These are phyloP conservation scores for Bipolaris zeicola DNA, from an alignment of 2,329 filamentous ascomycete species.

Conservation along the genomic window DNA sequence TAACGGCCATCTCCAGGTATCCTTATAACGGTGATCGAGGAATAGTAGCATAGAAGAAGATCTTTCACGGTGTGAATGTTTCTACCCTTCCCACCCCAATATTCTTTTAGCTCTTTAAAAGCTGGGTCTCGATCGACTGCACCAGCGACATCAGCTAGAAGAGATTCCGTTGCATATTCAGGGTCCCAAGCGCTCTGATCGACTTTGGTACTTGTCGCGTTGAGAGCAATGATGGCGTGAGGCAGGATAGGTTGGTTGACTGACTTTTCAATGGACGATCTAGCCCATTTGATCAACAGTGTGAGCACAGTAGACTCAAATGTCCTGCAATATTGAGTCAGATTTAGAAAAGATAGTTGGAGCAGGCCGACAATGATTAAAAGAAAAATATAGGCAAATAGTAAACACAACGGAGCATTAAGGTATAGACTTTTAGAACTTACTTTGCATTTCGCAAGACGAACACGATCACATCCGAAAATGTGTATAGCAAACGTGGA, in stretches of 20 bases:
- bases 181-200: constrained; percentile 26
- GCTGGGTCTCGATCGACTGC: not conserved
- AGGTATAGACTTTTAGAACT: not conserved
- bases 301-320: too few species aligned
- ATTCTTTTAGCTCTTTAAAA: not conserved
- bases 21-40: too few species aligned
- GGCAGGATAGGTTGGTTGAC: constrained; percentile 62
- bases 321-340: too few species aligned
- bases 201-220: constrained; percentile 51
- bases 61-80: too few species aligned
- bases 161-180: not conserved
- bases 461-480: constrained; percentile 53
- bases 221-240: constrained; percentile 61
- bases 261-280: constrained; percentile 23
- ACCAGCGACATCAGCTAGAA: not conserved
- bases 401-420: too few species aligned
- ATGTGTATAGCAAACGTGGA: constrained; percentile 51
- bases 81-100: not conserved
- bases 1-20: too few species aligned
- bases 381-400: too few species aligned
- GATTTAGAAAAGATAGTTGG: too few species aligned
- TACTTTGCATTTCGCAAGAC: constrained; percentile 49
- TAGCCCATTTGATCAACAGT: constrained; percentile 9
- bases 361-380: too few species aligned
- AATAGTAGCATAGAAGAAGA: too few species aligned